These are phyloP conservation scores for Cryptococcus sp. DNA, from an alignment of 1,284 basidiomycete species.

Conservation along the genomic window DNA sequence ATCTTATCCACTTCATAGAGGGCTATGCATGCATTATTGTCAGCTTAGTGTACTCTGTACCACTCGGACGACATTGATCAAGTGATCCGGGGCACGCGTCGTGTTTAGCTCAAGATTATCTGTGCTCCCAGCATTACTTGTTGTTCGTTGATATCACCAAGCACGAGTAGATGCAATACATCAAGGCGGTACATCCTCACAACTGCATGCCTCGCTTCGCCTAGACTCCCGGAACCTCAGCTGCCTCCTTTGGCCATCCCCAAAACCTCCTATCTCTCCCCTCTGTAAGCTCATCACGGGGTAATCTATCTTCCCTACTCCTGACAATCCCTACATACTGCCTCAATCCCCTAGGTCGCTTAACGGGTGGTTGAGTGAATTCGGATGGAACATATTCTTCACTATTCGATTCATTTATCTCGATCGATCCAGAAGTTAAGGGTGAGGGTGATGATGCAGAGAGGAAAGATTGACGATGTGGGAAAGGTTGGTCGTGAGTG, in stretches of 20 bases:
- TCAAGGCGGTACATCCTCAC: too few relatives aligned
- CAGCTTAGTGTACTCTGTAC: too few relatives aligned
- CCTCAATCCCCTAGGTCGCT: constrained; percentile 49
- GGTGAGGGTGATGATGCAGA: not conserved
- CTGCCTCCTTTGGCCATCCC: constrained; percentile 36
- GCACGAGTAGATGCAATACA: too few relatives aligned
- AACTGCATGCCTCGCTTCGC: not conserved
- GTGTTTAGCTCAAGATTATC: too few relatives aligned
- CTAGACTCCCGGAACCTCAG: not conserved
- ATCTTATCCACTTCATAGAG: too few relatives aligned
- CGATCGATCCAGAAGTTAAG: not conserved
- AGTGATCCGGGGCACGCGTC: too few relatives aligned
- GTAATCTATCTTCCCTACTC: constrained; percentile 71
- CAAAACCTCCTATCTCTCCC: constrained; percentile 54
- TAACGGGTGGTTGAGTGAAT: constrained; percentile 20
- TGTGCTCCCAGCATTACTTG: too few relatives aligned
- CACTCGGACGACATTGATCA: too few relatives aligned
- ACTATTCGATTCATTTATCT: not conserved
- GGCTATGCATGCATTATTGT: too few relatives aligned
- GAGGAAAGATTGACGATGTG: constrained; percentile 20
- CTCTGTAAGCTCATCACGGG: constrained; percentile 64
- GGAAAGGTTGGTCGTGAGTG: constrained; percentile 46
- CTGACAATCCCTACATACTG: constrained; percentile 79
- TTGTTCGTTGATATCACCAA: too few relatives aligned
- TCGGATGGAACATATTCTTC: constrained; percentile 4